phyloP scores from a whole-genome alignment of 768 basidiomycete genomes.

The Tulasnella sp. region DNA sequence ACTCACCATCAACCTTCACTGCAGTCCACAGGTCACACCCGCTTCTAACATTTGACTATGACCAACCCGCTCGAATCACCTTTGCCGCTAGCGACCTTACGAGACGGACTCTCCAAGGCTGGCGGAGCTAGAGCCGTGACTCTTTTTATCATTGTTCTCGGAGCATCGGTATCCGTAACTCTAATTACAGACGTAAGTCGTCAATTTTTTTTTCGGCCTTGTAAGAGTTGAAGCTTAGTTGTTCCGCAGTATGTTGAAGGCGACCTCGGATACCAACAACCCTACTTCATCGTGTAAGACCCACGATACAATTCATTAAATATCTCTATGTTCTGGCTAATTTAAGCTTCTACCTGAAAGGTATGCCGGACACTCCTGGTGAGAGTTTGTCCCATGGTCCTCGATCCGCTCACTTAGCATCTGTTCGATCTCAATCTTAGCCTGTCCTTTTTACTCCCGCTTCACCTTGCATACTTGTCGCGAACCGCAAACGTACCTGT shows the following conservation, averaged over 20 bases:
- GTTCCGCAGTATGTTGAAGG: slow-evolving; percentile 65
- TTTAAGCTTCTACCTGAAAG: slow-evolving; percentile 33
- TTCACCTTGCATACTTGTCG: slow-evolving; percentile 65
- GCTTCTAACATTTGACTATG: not conserved
- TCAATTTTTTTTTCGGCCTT: not conserved
- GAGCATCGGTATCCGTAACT: slow-evolving; percentile 66
- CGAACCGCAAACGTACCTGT: slow-evolving; percentile 43
- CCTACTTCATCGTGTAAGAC: slow-evolving; percentile 79
- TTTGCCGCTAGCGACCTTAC: not conserved
- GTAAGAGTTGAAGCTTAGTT: not conserved
- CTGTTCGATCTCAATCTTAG: slow-evolving; percentile 18
- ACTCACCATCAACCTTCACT: not conserved
- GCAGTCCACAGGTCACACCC: not conserved
- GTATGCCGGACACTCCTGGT: slow-evolving; percentile 75
- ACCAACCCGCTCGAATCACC: not conserved
- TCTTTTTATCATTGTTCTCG: slow-evolving; percentile 24
- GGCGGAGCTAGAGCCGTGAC: not conserved
- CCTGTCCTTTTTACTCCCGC: slow-evolving; percentile 69
- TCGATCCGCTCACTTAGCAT: not conserved
- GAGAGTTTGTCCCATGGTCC: not conserved
- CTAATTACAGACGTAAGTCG: slow-evolving; percentile 63
- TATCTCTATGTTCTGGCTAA: not conserved
- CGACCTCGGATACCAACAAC: slow-evolving; percentile 67
- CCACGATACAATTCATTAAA: not conserved
- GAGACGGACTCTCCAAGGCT: not conserved